Evolutionary conservation across 148 eudicot genomes (phyloP), one percentile per base, ranked within the genome.

Genomic region (Amaranthus hypochondriacus): DNA sequence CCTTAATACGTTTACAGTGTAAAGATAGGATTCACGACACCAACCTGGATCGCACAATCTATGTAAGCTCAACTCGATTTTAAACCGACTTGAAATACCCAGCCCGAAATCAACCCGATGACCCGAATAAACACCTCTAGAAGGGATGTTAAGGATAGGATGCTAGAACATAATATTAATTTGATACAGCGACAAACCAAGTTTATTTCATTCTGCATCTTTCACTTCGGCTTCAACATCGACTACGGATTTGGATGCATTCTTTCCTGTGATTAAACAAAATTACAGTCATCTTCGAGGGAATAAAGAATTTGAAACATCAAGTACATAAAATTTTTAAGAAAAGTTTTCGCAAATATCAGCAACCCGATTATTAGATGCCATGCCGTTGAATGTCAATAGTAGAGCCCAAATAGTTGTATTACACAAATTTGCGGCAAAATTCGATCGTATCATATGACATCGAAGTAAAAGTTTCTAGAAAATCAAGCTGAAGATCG

Each of bases 171-270:
- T n/a, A 49, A 47, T 7, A 28, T 67, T 65, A 75, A 70, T 78
- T 68, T 43, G 4, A 68, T 42, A 56, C 5, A n/a, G n/a, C 0
- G 3, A 64, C 28, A 60, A 14, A 5, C 15, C 52, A 48, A n/a
- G 64, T 43, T 63, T 55, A 50, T 58, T 77, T 90, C 84, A 92
- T 14, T 92, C 97, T 13, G 79, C 87, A 72, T 92, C 97, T 76
- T 71, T 87, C 13, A 92, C 76, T 77, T 92, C 97, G 65, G 97
- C 97, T 84, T 92, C 97, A 74, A 92, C 74, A 77, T 92, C 97
- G 49, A 92, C 91, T 67, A 90, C 75, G 48, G 78, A 69, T 48
- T 61, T 57, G 5, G 92, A 80, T 44, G 84, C 76, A 54, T 81
- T 69, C 69, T 83, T 88, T 76, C 81, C 96, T 92, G 91, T 66